Evolutionary conservation across 768 basidiomycete species (phyloP).

Genomic region (Flagelloscypha sp.): DNA sequence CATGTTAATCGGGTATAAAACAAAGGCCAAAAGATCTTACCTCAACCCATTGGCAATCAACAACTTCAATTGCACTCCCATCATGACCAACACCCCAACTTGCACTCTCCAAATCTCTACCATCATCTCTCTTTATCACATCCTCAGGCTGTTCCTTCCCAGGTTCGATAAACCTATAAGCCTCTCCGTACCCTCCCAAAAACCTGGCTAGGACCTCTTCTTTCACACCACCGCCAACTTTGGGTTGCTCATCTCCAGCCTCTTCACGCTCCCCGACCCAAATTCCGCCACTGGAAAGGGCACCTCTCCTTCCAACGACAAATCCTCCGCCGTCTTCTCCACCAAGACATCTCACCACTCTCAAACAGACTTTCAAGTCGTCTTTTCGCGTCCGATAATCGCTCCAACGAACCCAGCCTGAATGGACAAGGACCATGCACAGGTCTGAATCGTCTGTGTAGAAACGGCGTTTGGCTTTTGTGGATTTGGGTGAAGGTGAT

Average conservation of each 20-base stretch:
- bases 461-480: conserved; percentile 37
- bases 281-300: conserved; percentile 20
- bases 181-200: conserved; percentile 33
- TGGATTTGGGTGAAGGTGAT: conserved; percentile 15
- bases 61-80: conserved; percentile 66
- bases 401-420: conserved; percentile 43
- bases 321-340: conserved; percentile 38
- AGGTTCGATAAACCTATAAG: conserved; percentile 21
- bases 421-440: conserved; percentile 60
- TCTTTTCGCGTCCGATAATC: conserved; percentile 28
- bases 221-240: conserved; percentile 23
- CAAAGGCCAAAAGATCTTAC: conserved; percentile 38
- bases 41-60: conserved; percentile 55
- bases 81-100: conserved; percentile 77
- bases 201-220: conserved; percentile 23
- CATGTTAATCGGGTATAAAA: no score
- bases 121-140: conserved; percentile 44
- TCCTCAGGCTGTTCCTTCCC: not conserved
- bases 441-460: conserved; percentile 77
- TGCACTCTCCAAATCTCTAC: conserved; percentile 52
- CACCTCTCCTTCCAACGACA: conserved; percentile 36
- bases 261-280: conserved; percentile 18
- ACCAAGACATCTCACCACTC: conserved; percentile 26
- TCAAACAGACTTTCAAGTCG: conserved; percentile 34
- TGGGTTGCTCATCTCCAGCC: conserved; percentile 22